Evolutionary conservation across 495 filamentous ascomycete species (phyloP), one percentile per base, ranked within the genome.

Genomic region (Daldinia bambusicola): DNA sequence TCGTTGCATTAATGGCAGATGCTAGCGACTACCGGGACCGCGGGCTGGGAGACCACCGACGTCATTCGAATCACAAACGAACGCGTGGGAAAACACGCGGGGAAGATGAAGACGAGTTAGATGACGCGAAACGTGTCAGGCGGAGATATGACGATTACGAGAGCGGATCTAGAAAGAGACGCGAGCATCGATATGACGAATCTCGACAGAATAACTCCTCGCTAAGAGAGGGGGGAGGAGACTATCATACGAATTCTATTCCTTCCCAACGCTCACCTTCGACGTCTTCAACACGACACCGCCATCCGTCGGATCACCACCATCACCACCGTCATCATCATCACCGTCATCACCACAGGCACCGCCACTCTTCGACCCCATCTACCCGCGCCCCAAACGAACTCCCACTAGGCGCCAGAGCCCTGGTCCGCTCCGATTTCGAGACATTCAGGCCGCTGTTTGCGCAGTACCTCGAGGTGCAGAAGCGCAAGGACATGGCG

Each of bases 391-490:
- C 38, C 40, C 66, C 14, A 48, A n/a, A 37, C 67, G 63, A 72
- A 14, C 89, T 97, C 14, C 94, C 94, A 0, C 89, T 87, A 69
- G 80, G 87, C 45, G 88, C 92, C 9, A 82, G 85, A 30, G 81
- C 83, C 45, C 84, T 98, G 6, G 84, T 84, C 1, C 91, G 90
- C 64, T 71, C 73, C 52, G 92, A 97, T 73, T 80, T 91, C 16
- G 77, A 83, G 4, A 61, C 75, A 0, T 92, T 91, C 72, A 84
- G 84, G 66, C 86, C 91, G 0, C 86, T 98, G 74, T 93, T 99
- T 63, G 92, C 88, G 26, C 84, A 90, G 70, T 99, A 98, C 75
- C 84, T 99, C 30, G 92, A 97, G 71, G 89, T 97, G 14, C 95
- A 98, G 75, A 98, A 99, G 79, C 81, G 87, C 9, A 76, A 92